A percentile compares a stretch with the other conserved stretches of the same genome.
phyloP scores from a whole-genome alignment of 2,329 filamentous ascomycete species.

The Zymoseptoria crescenta region DNA sequence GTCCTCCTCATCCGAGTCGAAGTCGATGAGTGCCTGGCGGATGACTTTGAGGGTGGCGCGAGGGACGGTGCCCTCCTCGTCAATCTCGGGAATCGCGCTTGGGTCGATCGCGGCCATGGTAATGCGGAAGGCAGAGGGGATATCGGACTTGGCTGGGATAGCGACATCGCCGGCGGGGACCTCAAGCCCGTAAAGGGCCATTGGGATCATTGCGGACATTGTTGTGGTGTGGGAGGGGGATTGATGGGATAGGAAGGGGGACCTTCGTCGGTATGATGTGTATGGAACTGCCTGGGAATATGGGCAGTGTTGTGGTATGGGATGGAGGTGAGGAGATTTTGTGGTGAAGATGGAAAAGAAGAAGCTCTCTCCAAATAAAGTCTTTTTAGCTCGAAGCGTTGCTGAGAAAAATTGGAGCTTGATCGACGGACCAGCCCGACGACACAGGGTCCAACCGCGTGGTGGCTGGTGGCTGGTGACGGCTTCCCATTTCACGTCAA shows the following conservation, averaged over 20 bases:
- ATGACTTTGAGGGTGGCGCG: conserved; percentile 88
- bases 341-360: not conserved
- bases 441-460: too few species aligned
- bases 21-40: conserved; percentile 58
- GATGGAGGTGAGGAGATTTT: not conserved
- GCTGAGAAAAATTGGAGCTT: too few species aligned
- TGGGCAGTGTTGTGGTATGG: not conserved
- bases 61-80: conserved; percentile 39
- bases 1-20: conserved; percentile 56
- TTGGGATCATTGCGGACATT: conserved; percentile 34
- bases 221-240: not conserved
- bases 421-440: too few species aligned
- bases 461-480: too few species aligned
- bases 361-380: not conserved
- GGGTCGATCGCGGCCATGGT: conserved; percentile 98
- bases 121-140: conserved; percentile 85
- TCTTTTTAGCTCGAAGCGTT: too few species aligned
- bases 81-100: conserved; percentile 52
- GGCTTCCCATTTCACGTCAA: too few species aligned
- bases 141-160: conserved; percentile 69
- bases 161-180: conserved; percentile 78
- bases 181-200: conserved; percentile 86
- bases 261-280: conserved; percentile 14
- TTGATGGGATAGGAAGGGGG: not conserved
- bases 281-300: not conserved